Evolutionary conservation across 371 early-diverging fungal species (phyloP), one percentile per base, ranked within the genome.

Genomic region (Quaeritorhiza haematococci): DNA sequence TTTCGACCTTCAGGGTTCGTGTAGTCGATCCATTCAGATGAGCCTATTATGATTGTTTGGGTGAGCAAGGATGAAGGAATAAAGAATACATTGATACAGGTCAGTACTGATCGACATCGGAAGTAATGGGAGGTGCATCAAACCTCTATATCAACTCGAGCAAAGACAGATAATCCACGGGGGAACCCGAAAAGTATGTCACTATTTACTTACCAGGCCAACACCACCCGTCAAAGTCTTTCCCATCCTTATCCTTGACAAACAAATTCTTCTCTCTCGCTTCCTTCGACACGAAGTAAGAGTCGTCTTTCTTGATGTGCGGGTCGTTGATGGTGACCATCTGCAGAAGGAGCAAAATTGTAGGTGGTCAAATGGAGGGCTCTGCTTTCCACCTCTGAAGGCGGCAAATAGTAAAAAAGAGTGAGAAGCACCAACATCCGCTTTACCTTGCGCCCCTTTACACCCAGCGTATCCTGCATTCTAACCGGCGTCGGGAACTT

Each of bases 321-420:
- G 98, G 98, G 72, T 98, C 98, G 46, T 96, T 82, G 58, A 98
- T 94, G 0, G 87, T 89, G 21, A 98, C 96, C 75, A 96, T 84
- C 84, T 83, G 51, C 33, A 13, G 19, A 66, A 64, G n/a, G 41
- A 43, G 7, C 38, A 33, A 55, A 50, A 7, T 50, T 8, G 17
- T 6, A 50, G 50, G 10, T 10, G n/a, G n/a, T n/a, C n/a, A n/a
- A n/a, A n/a, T n/a, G n/a, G n/a, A n/a, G n/a, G n/a, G n/a, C n/a
- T n/a, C n/a, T n/a, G n/a, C n/a, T n/a, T n/a, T n/a, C n/a, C n/a
- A n/a, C n/a, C n/a, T n/a, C n/a, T n/a, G n/a, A n/a, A n/a, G n/a
- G n/a, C n/a, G n/a, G 49, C 15, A 51, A 55, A 23, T 15, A 55
- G 49, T 10, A 60, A 27, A 2, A 10, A 58, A 21, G 38, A 58